A percentile compares a stretch with the other conserved stretches of the same genome.
Evolutionary conservation across 139 green algal species (phyloP).

Genomic region (Mesotaenium endlicherianum): DNA sequence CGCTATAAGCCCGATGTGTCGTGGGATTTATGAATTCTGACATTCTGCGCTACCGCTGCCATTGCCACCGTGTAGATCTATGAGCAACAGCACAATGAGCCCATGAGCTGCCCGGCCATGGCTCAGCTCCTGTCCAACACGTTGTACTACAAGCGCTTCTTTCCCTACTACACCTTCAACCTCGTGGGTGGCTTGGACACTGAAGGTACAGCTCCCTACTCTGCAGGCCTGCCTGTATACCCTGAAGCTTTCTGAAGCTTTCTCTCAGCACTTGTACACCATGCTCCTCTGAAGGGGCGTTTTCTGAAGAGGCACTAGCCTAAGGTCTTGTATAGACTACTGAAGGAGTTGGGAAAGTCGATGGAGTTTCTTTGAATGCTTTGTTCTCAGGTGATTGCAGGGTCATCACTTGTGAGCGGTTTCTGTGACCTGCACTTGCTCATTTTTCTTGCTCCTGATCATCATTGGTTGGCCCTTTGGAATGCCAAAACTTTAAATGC

Average conservation of each 20-base stretch:
- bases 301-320: too few relatives aligned
- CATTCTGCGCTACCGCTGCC: neutral
- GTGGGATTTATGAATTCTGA: neutral
- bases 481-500: too few relatives aligned
- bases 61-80: constrained; percentile 29
- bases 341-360: too few relatives aligned
- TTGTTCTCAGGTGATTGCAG: too few relatives aligned
- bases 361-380: too few relatives aligned
- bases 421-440: too few relatives aligned
- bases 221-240: too few relatives aligned
- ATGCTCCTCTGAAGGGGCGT: neutral
- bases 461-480: too few relatives aligned
- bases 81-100: constrained; percentile 82
- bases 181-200: constrained; percentile 88
- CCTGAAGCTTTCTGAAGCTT: neutral
- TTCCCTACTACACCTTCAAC: constrained; percentile 99
- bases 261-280: neutral
- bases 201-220: too few relatives aligned
- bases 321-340: too few relatives aligned
- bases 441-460: too few relatives aligned
- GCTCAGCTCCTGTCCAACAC: constrained; percentile 97
- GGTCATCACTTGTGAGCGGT: too few relatives aligned
- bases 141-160: constrained; percentile 86
- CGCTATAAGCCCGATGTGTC: neutral
- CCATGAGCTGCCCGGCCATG: constrained; percentile 82